Conservation (phyloP, 164 flowering plant genomes). For the Berberis vulgaris region DNA sequence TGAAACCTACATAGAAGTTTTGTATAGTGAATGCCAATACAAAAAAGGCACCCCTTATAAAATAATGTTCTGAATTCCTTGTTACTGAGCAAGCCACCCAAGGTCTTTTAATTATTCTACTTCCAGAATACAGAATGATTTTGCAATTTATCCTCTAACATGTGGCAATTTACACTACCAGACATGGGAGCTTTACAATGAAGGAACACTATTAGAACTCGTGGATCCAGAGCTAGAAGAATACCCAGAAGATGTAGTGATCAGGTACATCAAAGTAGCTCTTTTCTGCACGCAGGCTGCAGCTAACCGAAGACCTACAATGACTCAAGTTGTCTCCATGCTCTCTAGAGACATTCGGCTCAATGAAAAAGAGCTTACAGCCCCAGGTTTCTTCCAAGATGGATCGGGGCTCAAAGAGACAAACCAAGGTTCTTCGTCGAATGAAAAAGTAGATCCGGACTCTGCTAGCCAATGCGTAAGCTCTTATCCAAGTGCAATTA, state of each 20-base stretch:
- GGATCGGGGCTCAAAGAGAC: slow-evolving; percentile 7
- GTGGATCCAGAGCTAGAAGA: slow-evolving; percentile 55
- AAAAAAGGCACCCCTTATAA: no score
- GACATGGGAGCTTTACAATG: slow-evolving; percentile 71
- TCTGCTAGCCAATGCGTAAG: slow-evolving; percentile 27
- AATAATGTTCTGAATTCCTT: no score
- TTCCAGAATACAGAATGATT: neutral
- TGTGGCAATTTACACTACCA: slow-evolving; percentile 12
- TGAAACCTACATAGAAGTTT: no score
- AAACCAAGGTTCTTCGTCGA: slow-evolving; percentile 9
- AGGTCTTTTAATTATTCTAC: neutral
- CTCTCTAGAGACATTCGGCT: slow-evolving; percentile 46
- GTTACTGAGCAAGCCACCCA: no score
- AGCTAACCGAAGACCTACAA: slow-evolving; percentile 53
- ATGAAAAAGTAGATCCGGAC: slow-evolving; percentile 17
- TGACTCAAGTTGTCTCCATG: slow-evolving; percentile 72
- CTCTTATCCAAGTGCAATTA: slow-evolving; percentile 35
- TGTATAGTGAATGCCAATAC: no score
- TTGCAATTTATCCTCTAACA: neutral
- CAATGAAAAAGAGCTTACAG: slow-evolving; percentile 51
- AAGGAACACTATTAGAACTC: slow-evolving; percentile 45
- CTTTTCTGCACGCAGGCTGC: slow-evolving; percentile 75
- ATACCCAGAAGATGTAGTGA: slow-evolving; percentile 52
- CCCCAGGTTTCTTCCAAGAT: slow-evolving; percentile 56
- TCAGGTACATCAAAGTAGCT: slow-evolving; percentile 61